Conservation (phyloP, 2,329 filamentous ascomycete genomes). For the Knoxdaviesia capensis region DNA sequence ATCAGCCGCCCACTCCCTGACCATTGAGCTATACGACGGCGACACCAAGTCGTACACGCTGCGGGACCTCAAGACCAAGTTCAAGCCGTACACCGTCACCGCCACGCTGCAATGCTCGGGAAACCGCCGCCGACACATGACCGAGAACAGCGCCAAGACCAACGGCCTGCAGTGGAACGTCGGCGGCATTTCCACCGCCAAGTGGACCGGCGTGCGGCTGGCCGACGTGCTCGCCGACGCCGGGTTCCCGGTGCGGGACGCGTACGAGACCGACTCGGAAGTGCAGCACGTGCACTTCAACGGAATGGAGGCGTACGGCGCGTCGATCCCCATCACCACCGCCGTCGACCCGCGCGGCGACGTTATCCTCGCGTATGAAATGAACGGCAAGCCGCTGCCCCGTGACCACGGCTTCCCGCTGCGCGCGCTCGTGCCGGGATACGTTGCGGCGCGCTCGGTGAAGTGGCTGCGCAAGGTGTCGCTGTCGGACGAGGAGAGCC, state of each 20-base stretch:
- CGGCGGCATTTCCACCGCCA: conserved; percentile 38
- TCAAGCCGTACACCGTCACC: conserved; percentile 28
- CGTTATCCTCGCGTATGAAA: conserved; percentile 44
- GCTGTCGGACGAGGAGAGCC: conserved; percentile 44
- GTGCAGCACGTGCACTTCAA: conserved; percentile 35
- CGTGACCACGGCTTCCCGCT: conserved; percentile 47
- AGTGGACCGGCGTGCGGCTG: conserved; percentile 35
- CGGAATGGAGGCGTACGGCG: conserved; percentile 38
- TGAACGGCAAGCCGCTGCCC: conserved; percentile 44
- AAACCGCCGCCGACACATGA: conserved; percentile 39
- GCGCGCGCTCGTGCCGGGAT: conserved; percentile 40
- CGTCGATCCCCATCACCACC: conserved; percentile 38
- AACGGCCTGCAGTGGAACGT: conserved; percentile 39
- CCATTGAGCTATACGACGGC: conserved; percentile 34
- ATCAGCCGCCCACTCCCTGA: conserved; percentile 22
- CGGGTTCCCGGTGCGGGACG: conserved; percentile 22
- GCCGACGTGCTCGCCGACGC: conserved; percentile 35
- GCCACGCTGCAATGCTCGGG: conserved; percentile 40
- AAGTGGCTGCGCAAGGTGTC: conserved; percentile 49
- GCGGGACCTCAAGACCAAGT: conserved; percentile 29
- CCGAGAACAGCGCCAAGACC: conserved; percentile 20
- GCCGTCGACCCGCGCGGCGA: conserved; percentile 39
- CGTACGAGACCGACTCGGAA: conserved; percentile 15
- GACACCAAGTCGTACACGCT: conserved; percentile 30
- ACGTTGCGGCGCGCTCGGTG: conserved; percentile 45